Conservation (phyloP, 108 stramenopile genomes). For the Skeletonema marinoi region DNA sequence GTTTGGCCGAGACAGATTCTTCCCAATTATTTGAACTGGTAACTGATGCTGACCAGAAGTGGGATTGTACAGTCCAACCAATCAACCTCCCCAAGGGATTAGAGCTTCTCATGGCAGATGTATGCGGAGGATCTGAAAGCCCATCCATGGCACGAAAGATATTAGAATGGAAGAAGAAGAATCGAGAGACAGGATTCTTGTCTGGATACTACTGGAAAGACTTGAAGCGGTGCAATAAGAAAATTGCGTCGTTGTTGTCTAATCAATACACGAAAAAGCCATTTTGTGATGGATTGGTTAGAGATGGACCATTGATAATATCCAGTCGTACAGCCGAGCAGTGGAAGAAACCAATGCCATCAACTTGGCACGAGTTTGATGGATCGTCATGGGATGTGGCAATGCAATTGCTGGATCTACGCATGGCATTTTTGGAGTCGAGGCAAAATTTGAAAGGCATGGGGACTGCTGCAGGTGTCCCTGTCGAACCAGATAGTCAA, state of each 20-base stretch:
- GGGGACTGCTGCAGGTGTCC: conserved; percentile 87
- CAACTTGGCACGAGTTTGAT: conserved; percentile 46
- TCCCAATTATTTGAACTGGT: conserved; percentile 25
- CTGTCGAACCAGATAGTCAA: conserved; percentile 91
- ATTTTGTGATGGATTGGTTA: conserved; percentile 22
- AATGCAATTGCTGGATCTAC: conserved; percentile 37
- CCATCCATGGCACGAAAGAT: conserved; percentile 94
- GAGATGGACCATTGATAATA: conserved; percentile 51
- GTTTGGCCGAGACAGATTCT: conserved; percentile 7
- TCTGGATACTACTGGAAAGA: conserved; percentile 77
- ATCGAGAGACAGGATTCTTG: conserved; percentile 41
- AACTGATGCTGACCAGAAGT: conserved; percentile 32
- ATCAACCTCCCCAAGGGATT: conserved; percentile 66
- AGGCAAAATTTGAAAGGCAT: conserved; percentile 71
- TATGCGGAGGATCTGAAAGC: conserved; percentile 93
- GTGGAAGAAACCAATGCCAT: conserved; percentile 51
- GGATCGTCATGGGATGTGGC: conserved; percentile 51
- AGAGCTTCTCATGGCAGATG: conserved; percentile 90
- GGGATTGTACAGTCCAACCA: conserved; percentile 66
- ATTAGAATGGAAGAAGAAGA: conserved; percentile 73
- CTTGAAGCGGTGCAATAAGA: conserved; percentile 64
- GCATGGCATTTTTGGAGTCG: conserved; percentile 58
- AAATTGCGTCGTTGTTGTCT: conserved; percentile 55
- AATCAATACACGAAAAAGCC: conserved; percentile 32
- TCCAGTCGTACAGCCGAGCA: conserved; percentile 45